Base-by-base conservation (phyloP, 495 filamentous ascomycete species). In the Aspergillus sclerotiicarbonarius region DNA sequence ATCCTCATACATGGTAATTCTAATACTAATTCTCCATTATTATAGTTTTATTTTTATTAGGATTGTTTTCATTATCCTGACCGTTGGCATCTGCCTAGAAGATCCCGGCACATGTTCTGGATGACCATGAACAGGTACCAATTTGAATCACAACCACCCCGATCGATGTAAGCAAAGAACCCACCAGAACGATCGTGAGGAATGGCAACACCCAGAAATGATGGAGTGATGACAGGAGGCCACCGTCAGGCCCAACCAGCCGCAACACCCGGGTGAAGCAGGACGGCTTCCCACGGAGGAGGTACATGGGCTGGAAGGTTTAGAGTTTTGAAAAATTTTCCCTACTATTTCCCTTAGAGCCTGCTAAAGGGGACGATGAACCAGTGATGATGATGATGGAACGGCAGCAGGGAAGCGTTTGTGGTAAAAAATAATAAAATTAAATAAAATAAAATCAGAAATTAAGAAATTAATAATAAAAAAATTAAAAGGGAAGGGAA, bases 251-350 rank as follows among this genome's bases (percentile, higher is more conserved):
- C n/a, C n/a, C n/a, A n/a, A 31, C 21, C 46, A 49, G 46, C 46
- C 46, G 46, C 46, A 49, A 30, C 46, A 49, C 29, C 46, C 46
- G 46, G 25, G 33, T 13, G 9, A 35, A 13, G 13, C 33, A 35
- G 25, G 25, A 25, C 25, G 25, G 25, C 25, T 25, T 25, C 25
- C 25, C 25, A 25, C 25, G 25, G 25, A 25, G 25, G 25, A 25
- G 13, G 33, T 15, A 9, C 37, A 41, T 41, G 37, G 46, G 21
- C 12, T 19, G 21, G 47, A 50, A 16, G n/a, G 7, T 49, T 50
- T 50, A 50, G 47, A 50, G 47, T 50, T 50, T 50, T 33, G 13
- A 31, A 31, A 46, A 31, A 31, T 50, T 50, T 50, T 13, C 29
- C 29, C 31, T 29, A 31, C 47, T 50, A 50, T 18, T 41, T 41